Percentiles rank a stretch among this genome's conserved stretches.
phyloP scores from a whole-genome alignment of 2,329 filamentous ascomycete genomes.

The Diaporthe citri region DNA sequence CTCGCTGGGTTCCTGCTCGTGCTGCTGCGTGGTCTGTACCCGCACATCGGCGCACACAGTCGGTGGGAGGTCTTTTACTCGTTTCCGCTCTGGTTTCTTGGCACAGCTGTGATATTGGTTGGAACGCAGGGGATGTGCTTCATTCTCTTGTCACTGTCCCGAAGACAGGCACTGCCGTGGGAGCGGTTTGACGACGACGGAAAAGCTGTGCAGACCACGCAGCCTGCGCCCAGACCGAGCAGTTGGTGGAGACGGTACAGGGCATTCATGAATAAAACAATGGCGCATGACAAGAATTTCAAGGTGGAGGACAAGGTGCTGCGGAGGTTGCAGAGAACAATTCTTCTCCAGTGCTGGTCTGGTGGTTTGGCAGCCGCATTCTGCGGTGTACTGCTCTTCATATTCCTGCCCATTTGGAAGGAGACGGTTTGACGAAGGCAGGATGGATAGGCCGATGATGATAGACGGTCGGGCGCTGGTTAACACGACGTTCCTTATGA shows the following conservation, averaged over 20 bases:
- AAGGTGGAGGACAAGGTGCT: constrained; percentile 58
- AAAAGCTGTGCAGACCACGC: neutral
- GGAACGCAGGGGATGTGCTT: constrained; percentile 62
- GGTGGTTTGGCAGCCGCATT: constrained; percentile 54
- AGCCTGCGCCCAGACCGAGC: constrained; percentile 26
- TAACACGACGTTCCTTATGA: constrained; percentile 1
- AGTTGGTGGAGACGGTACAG: constrained; percentile 29
- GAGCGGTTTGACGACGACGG: constrained; percentile 58
- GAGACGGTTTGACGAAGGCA: constrained; percentile 46
- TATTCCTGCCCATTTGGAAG: constrained; percentile 59
- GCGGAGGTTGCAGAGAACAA: constrained; percentile 58
- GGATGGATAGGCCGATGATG: neutral
- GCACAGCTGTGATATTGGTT: constrained; percentile 56
- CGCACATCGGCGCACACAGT: constrained; percentile 53
- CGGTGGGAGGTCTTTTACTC: constrained; percentile 57
- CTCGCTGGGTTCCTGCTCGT: constrained; percentile 55
- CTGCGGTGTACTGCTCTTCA: constrained; percentile 54
- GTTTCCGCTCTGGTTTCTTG: constrained; percentile 61
- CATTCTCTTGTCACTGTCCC: constrained; percentile 60
- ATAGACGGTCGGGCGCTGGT: neutral
- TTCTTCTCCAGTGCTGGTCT: constrained; percentile 56
- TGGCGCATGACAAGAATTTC: constrained; percentile 48
- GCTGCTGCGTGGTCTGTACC: constrained; percentile 55
- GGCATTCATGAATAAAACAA: constrained; percentile 32
- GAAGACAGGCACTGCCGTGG: constrained; percentile 61